These are phyloP conservation scores for Kingdonia uniflora DNA, from an alignment of 164 flowering plant species.

Conservation along the genomic window DNA sequence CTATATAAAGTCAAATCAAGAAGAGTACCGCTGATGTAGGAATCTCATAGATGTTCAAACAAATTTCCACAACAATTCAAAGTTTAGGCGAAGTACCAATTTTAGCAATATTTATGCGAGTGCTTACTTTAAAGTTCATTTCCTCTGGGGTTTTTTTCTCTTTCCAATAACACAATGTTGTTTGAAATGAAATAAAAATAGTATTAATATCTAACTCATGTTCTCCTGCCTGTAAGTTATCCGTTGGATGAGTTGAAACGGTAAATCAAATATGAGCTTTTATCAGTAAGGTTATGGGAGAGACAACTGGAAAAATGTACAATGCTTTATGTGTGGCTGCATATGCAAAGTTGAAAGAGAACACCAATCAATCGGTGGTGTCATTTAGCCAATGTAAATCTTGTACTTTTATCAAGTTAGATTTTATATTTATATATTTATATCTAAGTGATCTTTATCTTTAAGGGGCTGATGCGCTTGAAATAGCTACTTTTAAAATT, in stretches of 20 bases:
- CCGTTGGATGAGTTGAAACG: constrained; percentile 93
- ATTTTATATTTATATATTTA: neutral
- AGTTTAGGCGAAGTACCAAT: too few species aligned
- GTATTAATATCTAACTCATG: neutral
- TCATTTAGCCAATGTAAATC: constrained; percentile 64
- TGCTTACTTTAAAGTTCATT: too few species aligned
- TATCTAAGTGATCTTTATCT: constrained; percentile 8
- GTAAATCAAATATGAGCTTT: constrained; percentile 74
- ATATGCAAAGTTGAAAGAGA: constrained; percentile 51
- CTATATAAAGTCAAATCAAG: too few species aligned
- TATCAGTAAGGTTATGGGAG: constrained; percentile 86
- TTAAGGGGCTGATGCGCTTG: constrained; percentile 87
- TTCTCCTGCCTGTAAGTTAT: constrained; percentile 42
- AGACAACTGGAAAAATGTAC: constrained; percentile 95
- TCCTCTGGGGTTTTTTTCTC: too few species aligned
- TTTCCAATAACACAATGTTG: too few species aligned
- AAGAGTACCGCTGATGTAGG: too few species aligned
- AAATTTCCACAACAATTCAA: too few species aligned
- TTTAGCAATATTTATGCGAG: too few species aligned
- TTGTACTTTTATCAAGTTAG: neutral
- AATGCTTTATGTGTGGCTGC: constrained; percentile 79
- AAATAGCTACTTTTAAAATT: constrained; percentile 71
- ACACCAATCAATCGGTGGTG: constrained; percentile 18
- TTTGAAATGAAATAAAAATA: too few species aligned
- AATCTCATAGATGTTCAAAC: too few species aligned